Evolutionary conservation across 495 filamentous ascomycete genomes (phyloP).

Genomic region (Mycothermus thermophilus): DNA sequence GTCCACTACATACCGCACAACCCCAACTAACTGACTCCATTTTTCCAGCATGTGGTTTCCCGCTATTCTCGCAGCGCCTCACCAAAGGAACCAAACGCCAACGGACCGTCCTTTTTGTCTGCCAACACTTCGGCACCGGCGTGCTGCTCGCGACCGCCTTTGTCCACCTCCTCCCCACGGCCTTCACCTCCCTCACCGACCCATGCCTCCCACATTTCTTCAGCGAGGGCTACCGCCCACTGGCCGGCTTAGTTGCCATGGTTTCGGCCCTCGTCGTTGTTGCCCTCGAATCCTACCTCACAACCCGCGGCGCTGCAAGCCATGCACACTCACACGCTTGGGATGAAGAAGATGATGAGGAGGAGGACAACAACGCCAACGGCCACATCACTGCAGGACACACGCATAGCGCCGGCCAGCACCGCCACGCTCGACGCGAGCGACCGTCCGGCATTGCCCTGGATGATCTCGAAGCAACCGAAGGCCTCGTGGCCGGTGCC

Average conservation of each 20-base stretch:
- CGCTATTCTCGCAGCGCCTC: slow-evolving; percentile 39
- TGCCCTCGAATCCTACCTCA: slow-evolving; percentile 63
- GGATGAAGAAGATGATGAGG: slow-evolving; percentile 24
- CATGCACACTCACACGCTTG: slow-evolving; percentile 37
- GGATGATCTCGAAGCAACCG: slow-evolving; percentile 28
- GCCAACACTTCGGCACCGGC: slow-evolving; percentile 75
- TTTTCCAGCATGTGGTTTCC: slow-evolving; percentile 42
- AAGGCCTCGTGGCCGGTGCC: slow-evolving; percentile 33
- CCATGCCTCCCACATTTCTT: slow-evolving; percentile 65
- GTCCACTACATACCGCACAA: not conserved
- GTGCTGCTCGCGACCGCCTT: slow-evolving; percentile 84
- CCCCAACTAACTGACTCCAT: not conserved
- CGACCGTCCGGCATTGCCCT: slow-evolving; percentile 30
- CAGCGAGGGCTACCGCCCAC: slow-evolving; percentile 57
- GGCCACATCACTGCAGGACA: not conserved
- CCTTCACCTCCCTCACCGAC: slow-evolving; percentile 66
- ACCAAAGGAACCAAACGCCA: slow-evolving; percentile 29
- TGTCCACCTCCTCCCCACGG: slow-evolving; percentile 72
- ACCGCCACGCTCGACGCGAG: slow-evolving; percentile 5
- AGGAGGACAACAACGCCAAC: slow-evolving; percentile 12
- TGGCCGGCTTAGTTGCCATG: slow-evolving; percentile 71
- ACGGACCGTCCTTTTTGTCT: slow-evolving; percentile 49
- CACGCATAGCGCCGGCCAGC: slow-evolving; percentile 18
- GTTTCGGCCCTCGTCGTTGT: slow-evolving; percentile 60
- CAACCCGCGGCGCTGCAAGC: slow-evolving; percentile 34